These are phyloP conservation scores for Daldinia vernicosa DNA, from an alignment of 495 filamentous ascomycete species.

Conservation along the genomic window DNA sequence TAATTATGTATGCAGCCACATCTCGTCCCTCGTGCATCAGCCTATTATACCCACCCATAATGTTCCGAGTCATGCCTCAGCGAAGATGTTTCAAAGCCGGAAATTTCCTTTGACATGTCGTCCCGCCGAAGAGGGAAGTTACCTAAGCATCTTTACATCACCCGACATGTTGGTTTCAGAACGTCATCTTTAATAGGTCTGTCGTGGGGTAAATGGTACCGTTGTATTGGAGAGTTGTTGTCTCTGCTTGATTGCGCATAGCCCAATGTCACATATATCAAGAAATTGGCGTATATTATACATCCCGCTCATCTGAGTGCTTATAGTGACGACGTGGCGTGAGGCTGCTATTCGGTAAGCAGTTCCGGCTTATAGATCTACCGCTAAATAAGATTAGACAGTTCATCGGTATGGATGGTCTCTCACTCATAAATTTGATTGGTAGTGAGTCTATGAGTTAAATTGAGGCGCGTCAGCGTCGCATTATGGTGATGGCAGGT, in stretches of 20 bases:
- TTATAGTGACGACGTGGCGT: conserved; percentile 10
- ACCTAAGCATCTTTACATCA: conserved; percentile 31
- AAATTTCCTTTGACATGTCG: not conserved
- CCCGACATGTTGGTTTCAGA: not conserved
- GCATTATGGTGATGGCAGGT: not conserved
- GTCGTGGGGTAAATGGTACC: conserved; percentile 6
- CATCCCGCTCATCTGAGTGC: not conserved
- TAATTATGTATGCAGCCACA: conserved; percentile 14
- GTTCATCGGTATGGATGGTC: not conserved
- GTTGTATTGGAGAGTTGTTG: conserved; percentile 5
- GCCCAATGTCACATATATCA: conserved; percentile 9
- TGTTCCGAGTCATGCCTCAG: conserved; percentile 1
- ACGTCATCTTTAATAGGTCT: not conserved
- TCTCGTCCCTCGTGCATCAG: conserved; percentile 7
- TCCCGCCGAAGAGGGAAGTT: not conserved
- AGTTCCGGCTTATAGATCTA: not conserved
- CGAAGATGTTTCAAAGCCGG: conserved; percentile 1
- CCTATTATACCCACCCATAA: not conserved
- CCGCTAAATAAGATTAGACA: not conserved
- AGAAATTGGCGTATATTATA: not conserved
- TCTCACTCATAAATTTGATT: not conserved
- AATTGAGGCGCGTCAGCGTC: not conserved
- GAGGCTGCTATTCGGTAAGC: not conserved
- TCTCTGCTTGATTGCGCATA: conserved; percentile 2
- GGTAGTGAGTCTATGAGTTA: not conserved